phyloP scores from a whole-genome alignment of 441 rosid species.

The Pelargonium cotyledonis region DNA sequence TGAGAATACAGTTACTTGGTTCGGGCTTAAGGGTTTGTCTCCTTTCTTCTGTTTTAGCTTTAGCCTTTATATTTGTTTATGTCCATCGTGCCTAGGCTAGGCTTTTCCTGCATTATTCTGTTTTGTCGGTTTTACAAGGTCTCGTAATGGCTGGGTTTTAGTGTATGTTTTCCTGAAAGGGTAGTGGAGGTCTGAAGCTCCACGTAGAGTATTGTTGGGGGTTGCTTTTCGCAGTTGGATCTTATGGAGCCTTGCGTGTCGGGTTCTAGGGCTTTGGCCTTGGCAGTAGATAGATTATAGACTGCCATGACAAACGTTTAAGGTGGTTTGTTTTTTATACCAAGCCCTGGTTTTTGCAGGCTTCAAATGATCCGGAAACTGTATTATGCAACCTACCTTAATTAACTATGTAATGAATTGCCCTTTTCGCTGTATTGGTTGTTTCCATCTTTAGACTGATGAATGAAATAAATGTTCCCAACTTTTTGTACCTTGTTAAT shows the following conservation, averaged over 20 bases:
- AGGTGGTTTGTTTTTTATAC: not conserved
- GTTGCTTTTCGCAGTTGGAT: not conserved
- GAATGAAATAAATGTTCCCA: too few relatives aligned
- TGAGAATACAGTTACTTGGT: constrained; percentile 38
- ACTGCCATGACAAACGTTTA: not conserved
- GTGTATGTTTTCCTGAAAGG: not conserved
- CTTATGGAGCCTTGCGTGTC: not conserved
- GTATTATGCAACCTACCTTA: not conserved
- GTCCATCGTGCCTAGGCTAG: not conserved
- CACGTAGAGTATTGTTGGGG: not conserved
- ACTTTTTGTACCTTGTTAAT: too few relatives aligned
- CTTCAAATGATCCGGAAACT: not conserved
- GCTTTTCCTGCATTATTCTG: too few relatives aligned
- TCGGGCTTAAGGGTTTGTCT: constrained; percentile 12
- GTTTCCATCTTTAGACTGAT: not conserved
- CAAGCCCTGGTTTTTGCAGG: not conserved
- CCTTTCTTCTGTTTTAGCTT: not conserved
- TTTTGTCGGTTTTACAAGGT: too few relatives aligned
- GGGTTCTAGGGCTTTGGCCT: not conserved
- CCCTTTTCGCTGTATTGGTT: not conserved
- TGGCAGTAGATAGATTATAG: not conserved
- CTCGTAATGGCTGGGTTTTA: too few relatives aligned
- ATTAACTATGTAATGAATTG: not conserved
- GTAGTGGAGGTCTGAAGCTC: too few relatives aligned
- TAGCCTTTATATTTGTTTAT: not conserved